Base-by-base conservation (phyloP, 2,329 filamentous ascomycete genomes). In the Setomelanomma holmii region DNA sequence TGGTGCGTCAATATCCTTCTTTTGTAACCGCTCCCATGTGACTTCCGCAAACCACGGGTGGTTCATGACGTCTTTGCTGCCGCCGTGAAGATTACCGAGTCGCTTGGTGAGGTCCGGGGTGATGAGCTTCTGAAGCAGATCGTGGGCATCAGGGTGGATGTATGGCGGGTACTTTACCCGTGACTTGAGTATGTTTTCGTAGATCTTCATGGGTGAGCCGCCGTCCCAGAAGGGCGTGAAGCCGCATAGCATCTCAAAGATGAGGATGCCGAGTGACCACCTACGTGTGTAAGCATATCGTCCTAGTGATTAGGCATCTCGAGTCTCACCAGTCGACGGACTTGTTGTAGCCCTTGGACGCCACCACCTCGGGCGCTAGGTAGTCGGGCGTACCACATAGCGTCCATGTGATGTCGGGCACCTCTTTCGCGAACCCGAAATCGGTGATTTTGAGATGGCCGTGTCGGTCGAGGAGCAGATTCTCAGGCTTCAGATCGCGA, bases 191-290 rank as follows among this genome's bases (percentile, higher is more conserved):
- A 99, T 99, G 75, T 99, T 99, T 80, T 99, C 95, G 79, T 99
- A 99, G 70, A 99, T 99, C 79, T 96, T 97, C 86, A 99, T 96
- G 2, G 95, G 93, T 39, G 91, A 96, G 49, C 93, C 95, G 67
- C 90, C 91, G 75, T 99, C 95, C 93, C 95, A 99, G 81, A 99
- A 99, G 4, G 95, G 95, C 4, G 95, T 99, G 78, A 97, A 99
- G 22, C 95, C 95, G 73, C 95, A 98, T 33, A 99, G 85, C 95
- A 99, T 99, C 82, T 99, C 95, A 76, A 97, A 99, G 75, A 99
- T 98, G 65, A 99, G 81, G 72, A 99, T 98, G 40, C 95, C 95
- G 52, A 99, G 83, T 46, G 93, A 98, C 95, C 95, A 99, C 93
- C 93, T 97, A 51, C 4, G 1, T 30, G 16, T 44, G 55, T 63